Percentiles rank a stretch among this genome's conserved stretches.
phyloP scores from a whole-genome alignment of 345 rosid species.

The Acer saccharum region DNA sequence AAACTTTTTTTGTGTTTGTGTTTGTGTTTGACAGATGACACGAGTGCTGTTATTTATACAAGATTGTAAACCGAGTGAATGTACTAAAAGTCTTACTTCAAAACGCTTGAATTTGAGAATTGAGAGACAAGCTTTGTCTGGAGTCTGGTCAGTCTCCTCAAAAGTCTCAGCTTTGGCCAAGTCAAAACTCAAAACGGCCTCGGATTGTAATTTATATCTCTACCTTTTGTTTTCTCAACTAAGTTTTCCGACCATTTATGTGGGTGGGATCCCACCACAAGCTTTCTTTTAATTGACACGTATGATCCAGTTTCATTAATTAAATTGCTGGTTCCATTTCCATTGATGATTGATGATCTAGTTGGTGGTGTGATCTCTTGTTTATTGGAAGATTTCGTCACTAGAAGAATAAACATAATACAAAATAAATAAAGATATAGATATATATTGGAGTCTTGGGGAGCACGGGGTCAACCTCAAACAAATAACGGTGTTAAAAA shows the following conservation, averaged over 20 bases:
- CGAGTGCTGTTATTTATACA: not conserved
- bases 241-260: too few relatives aligned
- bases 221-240: too few relatives aligned
- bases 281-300: too few relatives aligned
- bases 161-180: not conserved
- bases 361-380: not conserved
- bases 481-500: too few relatives aligned
- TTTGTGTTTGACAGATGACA: not conserved
- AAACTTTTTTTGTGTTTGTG: not conserved
- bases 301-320: not conserved
- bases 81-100: too few relatives aligned
- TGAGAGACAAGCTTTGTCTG: too few relatives aligned
- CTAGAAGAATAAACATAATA: not conserved
- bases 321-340: not conserved
- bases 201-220: too few relatives aligned
- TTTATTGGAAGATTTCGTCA: not conserved
- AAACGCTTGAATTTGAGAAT: too few relatives aligned
- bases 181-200: not conserved
- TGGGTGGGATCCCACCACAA: too few relatives aligned
- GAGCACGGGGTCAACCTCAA: constrained; percentile 15
- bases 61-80: too few relatives aligned
- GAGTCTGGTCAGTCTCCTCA: too few relatives aligned
- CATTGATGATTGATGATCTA: not conserved
- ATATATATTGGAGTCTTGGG: not conserved
- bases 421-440: not conserved